These are phyloP conservation scores for Gossypium davidsonii DNA, from an alignment of 441 rosid genomes.

Conservation along the genomic window DNA sequence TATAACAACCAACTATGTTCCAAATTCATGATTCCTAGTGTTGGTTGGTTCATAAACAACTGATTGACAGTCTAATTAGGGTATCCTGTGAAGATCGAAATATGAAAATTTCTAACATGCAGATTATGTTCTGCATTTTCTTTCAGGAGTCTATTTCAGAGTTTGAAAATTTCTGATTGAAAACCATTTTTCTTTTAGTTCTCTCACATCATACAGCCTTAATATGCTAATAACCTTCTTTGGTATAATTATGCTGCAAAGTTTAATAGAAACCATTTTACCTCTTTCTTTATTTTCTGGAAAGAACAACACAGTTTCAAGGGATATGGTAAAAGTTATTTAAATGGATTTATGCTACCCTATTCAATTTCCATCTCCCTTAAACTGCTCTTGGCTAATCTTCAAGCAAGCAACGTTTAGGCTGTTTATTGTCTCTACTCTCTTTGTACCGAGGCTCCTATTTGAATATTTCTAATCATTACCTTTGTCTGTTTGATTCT, in stretches of 20 bases:
- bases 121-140: background rate
- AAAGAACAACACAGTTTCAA: too few species aligned
- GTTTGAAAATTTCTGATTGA: background rate
- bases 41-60: background rate
- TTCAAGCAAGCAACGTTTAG: background rate
- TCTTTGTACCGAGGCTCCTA: background rate
- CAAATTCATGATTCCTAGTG: background rate
- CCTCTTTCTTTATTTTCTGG: too few species aligned
- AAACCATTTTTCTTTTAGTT: background rate
- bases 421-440: background rate
- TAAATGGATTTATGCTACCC: background rate
- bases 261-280: too few species aligned
- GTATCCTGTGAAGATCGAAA: background rate
- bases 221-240: background rate
- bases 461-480: background rate
- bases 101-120: background rate
- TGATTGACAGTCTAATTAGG: background rate
- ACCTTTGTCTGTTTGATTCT: constrained; percentile 1
- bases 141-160: background rate
- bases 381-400: background rate
- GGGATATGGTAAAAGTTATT: background rate
- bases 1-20: background rate
- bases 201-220: background rate
- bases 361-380: background rate
- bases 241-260: background rate